Base-by-base conservation (phyloP, 2,329 filamentous ascomycete species). In the Emmonsiellopsis sp. region DNA sequence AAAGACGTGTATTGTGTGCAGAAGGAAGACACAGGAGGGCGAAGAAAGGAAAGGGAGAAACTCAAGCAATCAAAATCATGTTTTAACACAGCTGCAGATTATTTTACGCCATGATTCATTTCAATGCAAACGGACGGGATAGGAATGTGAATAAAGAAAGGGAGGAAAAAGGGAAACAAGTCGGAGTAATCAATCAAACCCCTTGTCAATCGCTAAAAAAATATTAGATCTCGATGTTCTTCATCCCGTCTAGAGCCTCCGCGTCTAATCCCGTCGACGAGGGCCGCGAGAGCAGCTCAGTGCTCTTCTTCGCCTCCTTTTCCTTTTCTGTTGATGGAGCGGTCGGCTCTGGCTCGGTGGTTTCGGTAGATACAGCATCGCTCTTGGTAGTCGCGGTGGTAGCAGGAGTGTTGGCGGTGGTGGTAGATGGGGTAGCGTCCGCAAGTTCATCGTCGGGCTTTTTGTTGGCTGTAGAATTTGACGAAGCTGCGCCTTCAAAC, bases 231-330 rank as follows among this genome's bases (percentile, higher is more conserved):
- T 70, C 66, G 58, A 75, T 70, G 56, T 69, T 75, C 62, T 74
- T 75, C 73, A 75, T 75, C 59, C 74, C 72, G 48, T 69, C 71
- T 53, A 72, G 65, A 55, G 66, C 71, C 59, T 67, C 71, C 37
- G 62, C 66, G 49, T 69, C 71, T 59, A 67, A 61, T 54, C 57
- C 63, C 34, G 57, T 60, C 48, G 65, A 59, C 11, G 66, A 58
- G 50, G 55, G 61, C 42, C 60, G 61, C 9, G 63, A 63, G 17
- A 62, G 61, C 50, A 67, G 61, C 49, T 54, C 59, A 52, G 64
- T 65, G 31, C 46, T 49, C n/a, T 14, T 14, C 17, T 36, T 32
- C 46, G 65, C 61, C 31, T 51, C 50, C 59, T 69, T 68, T 33
- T 68, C 67, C 37, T 69, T 65, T 52, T 70, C 66, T 54, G 70